Percentiles rank a stretch among this genome's conserved stretches.
Evolutionary conservation across 495 filamentous ascomycete species (phyloP).

Genomic region (Neurospora sp.): DNA sequence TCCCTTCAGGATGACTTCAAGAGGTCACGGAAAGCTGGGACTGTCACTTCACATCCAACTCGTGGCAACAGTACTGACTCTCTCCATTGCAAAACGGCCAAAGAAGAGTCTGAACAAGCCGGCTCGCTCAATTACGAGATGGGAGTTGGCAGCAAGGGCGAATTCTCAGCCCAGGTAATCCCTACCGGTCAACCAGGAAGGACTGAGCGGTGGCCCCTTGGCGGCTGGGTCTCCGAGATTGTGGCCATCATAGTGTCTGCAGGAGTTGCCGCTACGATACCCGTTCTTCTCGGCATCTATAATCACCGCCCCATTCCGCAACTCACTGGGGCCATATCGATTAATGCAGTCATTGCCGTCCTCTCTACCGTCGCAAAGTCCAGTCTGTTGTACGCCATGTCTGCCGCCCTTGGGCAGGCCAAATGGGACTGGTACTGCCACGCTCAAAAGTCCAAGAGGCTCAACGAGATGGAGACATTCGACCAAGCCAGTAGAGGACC

Average conservation of each 20-base stretch:
- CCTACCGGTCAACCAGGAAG: not conserved
- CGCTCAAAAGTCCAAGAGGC: not conserved
- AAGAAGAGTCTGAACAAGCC: not conserved
- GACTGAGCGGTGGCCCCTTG: not conserved
- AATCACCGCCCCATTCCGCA: not conserved
- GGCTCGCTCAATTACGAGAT: not conserved
- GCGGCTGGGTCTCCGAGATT: not conserved
- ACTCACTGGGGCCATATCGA: not conserved
- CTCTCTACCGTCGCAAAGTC: not conserved
- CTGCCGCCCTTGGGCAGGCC: not conserved
- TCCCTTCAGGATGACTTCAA: not conserved
- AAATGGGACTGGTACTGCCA: not conserved
- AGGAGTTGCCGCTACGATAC: not conserved
- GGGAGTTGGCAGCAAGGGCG: not conserved
- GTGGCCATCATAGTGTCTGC: not conserved
- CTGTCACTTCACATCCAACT: not conserved
- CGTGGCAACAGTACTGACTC: not conserved
- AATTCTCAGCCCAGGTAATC: not conserved
- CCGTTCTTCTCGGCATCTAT: not conserved
- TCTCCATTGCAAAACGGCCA: not conserved
- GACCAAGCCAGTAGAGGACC: not conserved
- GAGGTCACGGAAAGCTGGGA: not conserved
- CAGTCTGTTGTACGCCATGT: not conserved
- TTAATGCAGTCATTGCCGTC: not conserved
- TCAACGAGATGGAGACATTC: not conserved